phyloP scores from a whole-genome alignment of 495 filamentous ascomycete species.

The Aspergillus ellipticus region DNA sequence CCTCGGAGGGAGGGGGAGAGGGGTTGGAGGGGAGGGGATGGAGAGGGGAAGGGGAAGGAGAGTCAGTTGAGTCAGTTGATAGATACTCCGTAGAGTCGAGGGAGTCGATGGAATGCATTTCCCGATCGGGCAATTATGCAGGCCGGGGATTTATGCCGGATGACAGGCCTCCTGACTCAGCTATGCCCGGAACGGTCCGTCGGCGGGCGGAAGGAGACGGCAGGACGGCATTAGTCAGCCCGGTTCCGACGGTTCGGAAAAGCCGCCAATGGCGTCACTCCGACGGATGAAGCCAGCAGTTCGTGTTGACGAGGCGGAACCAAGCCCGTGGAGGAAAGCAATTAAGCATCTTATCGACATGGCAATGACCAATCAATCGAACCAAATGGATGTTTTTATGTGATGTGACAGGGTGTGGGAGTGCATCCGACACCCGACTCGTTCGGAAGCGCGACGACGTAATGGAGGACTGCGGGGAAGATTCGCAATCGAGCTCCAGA shows the following conservation, averaged over 20 bases:
- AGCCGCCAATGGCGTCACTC: neutral
- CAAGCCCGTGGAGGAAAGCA: neutral
- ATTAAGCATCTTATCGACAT: neutral
- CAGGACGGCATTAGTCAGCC: neutral
- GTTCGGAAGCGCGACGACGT: neutral
- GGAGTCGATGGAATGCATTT: neutral
- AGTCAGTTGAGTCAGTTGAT: too few relatives aligned
- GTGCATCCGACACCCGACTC: neutral
- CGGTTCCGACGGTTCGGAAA: slow-evolving; percentile 2
- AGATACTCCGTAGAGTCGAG: too few relatives aligned
- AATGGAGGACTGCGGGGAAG: neutral
- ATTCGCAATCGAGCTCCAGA: neutral
- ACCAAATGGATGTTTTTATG: neutral
- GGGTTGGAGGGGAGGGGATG: neutral
- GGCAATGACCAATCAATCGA: neutral
- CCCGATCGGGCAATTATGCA: neutral
- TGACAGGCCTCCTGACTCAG: neutral
- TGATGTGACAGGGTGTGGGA: neutral
- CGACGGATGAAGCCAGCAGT: neutral
- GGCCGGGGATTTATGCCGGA: neutral
- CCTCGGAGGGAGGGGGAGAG: neutral
- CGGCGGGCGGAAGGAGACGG: neutral
- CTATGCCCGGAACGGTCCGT: neutral
- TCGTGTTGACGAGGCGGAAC: neutral
- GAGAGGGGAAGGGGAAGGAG: neutral